Percentiles rank a stretch among this genome's conserved stretches.
phyloP scores from a whole-genome alignment of 2,329 filamentous ascomycete genomes.

The Pyrenophora seminiperda region DNA sequence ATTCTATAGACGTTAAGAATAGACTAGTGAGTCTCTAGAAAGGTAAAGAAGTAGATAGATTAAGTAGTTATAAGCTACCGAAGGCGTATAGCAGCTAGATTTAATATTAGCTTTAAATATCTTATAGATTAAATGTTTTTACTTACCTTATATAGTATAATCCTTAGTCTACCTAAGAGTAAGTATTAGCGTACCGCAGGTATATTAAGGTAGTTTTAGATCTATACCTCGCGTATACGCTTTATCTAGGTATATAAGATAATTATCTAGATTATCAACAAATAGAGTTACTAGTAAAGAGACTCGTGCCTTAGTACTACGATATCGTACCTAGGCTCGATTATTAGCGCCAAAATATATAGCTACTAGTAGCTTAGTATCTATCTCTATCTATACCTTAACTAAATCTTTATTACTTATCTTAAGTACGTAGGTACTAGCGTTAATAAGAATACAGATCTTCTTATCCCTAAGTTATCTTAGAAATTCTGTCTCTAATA shows the following conservation, averaged over 20 bases:
- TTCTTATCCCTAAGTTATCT: constrained; percentile 54
- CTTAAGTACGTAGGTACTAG: constrained; percentile 72
- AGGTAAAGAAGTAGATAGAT: constrained; percentile 57
- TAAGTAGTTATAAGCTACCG: constrained; percentile 62
- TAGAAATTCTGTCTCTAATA: constrained; percentile 38
- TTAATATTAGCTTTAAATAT: constrained; percentile 7
- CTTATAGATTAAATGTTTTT: background rate
- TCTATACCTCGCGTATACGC: constrained; percentile 73
- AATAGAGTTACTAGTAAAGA: constrained; percentile 64
- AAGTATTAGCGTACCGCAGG: constrained; percentile 69
- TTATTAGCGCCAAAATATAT: constrained; percentile 64
- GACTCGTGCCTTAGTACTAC: constrained; percentile 51
- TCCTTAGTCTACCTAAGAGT: constrained; percentile 71
- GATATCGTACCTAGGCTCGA: constrained; percentile 60
- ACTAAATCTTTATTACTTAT: constrained; percentile 55
- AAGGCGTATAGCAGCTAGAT: constrained; percentile 65
- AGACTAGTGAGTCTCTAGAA: constrained; percentile 64
- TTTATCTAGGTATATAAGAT: constrained; percentile 72
- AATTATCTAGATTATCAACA: constrained; percentile 59
- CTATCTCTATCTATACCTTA: constrained; percentile 56
- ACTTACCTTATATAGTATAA: constrained; percentile 65
- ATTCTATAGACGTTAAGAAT: constrained; percentile 58
- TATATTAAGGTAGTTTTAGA: constrained; percentile 62
- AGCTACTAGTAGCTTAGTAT: constrained; percentile 31
- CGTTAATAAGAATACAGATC: constrained; percentile 66